These are phyloP conservation scores for Starmerella sp. DNA, from an alignment of 805 yeast species.

Conservation along the genomic window DNA sequence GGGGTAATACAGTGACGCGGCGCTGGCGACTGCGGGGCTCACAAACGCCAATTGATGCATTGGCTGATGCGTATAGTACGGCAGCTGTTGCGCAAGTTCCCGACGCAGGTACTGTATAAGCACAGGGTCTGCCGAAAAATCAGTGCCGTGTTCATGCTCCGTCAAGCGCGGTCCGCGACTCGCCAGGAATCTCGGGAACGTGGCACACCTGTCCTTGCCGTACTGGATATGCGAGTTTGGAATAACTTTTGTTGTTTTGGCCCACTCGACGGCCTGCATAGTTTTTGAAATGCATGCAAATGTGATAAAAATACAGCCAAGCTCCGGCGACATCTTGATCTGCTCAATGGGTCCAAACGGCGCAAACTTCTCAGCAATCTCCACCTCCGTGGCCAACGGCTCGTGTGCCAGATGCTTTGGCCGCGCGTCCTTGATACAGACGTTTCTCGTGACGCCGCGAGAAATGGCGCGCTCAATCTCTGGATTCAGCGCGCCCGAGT, in stretches of 20 bases:
- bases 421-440: constrained; percentile 41
- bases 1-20: not conserved
- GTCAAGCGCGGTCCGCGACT: not conserved
- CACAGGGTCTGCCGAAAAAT: not conserved
- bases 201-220: constrained; percentile 93
- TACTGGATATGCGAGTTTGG: constrained; percentile 69
- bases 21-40: not conserved
- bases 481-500: constrained; percentile 81
- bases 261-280: constrained; percentile 83
- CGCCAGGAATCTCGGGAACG: constrained; percentile 30
- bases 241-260: constrained; percentile 55
- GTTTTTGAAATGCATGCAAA: constrained; percentile 86
- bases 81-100: not conserved
- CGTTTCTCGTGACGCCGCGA: constrained; percentile 88
- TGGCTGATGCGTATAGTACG: not conserved
- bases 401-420: not conserved
- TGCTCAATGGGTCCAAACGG: constrained; percentile 92
- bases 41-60: not conserved
- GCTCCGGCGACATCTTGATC: constrained; percentile 72
- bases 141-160: not conserved
- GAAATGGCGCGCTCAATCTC: constrained; percentile 82
- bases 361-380: constrained; percentile 36
- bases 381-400: constrained; percentile 1
- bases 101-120: constrained; percentile 7
- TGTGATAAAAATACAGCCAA: constrained; percentile 82